These are phyloP conservation scores for Aspergillus tubingensis DNA, from an alignment of 2,329 filamentous ascomycete species.

Conservation along the genomic window DNA sequence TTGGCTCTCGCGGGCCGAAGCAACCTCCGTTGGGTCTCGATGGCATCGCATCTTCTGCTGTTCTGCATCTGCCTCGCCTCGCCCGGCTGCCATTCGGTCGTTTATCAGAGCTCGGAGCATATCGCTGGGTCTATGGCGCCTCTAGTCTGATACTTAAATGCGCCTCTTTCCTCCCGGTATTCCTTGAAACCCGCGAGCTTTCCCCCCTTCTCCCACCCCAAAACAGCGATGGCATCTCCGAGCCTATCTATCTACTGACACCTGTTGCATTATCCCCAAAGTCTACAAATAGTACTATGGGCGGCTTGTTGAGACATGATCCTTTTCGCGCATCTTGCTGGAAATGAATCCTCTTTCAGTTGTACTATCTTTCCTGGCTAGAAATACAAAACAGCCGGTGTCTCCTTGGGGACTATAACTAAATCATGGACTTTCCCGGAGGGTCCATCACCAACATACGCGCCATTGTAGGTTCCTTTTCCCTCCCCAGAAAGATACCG, in stretches of 20 bases:
- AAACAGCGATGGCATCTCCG: conserved; percentile 21
- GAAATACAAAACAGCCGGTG: conserved; percentile 29
- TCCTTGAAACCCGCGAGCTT: neutral
- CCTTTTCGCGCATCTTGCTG: conserved; percentile 19
- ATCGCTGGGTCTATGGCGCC: neutral
- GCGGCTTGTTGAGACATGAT: conserved; percentile 17
- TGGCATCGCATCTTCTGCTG: conserved; percentile 15
- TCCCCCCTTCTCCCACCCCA: neutral
- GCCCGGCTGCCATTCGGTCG: neutral
- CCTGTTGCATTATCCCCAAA: conserved; percentile 15
- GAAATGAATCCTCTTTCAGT: conserved; percentile 39
- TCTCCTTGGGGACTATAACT: conserved; percentile 27
- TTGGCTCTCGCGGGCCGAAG: conserved; percentile 34
- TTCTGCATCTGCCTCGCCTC: conserved; percentile 13
- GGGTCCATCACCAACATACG: conserved; percentile 45
- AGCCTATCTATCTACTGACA: conserved; percentile 24
- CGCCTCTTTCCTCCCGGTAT: conserved; percentile 1
- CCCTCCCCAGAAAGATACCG: neutral
- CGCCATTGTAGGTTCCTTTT: conserved; percentile 40
- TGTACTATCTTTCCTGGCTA: conserved; percentile 27
- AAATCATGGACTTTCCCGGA: conserved; percentile 48
- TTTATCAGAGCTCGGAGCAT: neutral
- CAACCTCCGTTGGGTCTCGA: conserved; percentile 36
- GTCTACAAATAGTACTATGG: conserved; percentile 22
- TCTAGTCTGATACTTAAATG: conserved; percentile 5